Conservation (phyloP, 2,329 filamentous ascomycete species). For the Fusarium sp. region DNA sequence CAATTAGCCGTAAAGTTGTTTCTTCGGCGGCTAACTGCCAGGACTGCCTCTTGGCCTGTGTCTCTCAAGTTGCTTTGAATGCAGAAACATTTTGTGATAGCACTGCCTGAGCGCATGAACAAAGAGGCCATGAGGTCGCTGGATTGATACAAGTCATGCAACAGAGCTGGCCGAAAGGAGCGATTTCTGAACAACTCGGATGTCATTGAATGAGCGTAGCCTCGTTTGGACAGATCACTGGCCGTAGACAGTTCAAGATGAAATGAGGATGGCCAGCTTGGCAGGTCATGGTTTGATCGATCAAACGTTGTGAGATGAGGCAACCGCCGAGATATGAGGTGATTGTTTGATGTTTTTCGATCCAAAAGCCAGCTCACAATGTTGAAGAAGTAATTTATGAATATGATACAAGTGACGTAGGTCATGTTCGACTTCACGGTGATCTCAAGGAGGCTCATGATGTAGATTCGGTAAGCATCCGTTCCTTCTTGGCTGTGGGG, state of each 20-base stretch:
- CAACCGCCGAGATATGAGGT: slow-evolving; percentile 12
- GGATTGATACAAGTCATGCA: slow-evolving; percentile 43
- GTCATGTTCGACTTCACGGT: background rate
- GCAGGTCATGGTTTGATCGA: slow-evolving; percentile 28
- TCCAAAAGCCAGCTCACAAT: background rate
- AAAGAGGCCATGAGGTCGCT: slow-evolving; percentile 33
- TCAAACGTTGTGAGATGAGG: slow-evolving; percentile 23
- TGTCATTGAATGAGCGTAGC: slow-evolving; percentile 9
- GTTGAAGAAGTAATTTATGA: background rate
- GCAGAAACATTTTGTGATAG: slow-evolving; percentile 38
- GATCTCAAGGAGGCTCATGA: background rate
- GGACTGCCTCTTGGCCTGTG: slow-evolving; percentile 27
- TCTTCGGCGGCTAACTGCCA: slow-evolving; percentile 41
- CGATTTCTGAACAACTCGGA: slow-evolving; percentile 20
- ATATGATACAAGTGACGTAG: background rate
- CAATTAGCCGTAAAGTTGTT: slow-evolving; percentile 34
- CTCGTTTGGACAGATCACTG: slow-evolving; percentile 13
- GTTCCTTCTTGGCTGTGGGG: background rate
- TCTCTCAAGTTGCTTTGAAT: slow-evolving; percentile 14
- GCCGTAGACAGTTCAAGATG: slow-evolving; percentile 6
- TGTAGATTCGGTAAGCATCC: background rate
- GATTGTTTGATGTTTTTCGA: background rate
- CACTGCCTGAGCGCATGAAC: slow-evolving; percentile 37
- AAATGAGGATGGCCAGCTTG: slow-evolving; percentile 16
- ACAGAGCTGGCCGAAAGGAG: slow-evolving; percentile 27